Percentiles rank a stretch among this genome's conserved stretches.
These are phyloP conservation scores for Ceratocystis colombiana DNA, from an alignment of 2,329 filamentous ascomycete genomes.

Conservation along the genomic window DNA sequence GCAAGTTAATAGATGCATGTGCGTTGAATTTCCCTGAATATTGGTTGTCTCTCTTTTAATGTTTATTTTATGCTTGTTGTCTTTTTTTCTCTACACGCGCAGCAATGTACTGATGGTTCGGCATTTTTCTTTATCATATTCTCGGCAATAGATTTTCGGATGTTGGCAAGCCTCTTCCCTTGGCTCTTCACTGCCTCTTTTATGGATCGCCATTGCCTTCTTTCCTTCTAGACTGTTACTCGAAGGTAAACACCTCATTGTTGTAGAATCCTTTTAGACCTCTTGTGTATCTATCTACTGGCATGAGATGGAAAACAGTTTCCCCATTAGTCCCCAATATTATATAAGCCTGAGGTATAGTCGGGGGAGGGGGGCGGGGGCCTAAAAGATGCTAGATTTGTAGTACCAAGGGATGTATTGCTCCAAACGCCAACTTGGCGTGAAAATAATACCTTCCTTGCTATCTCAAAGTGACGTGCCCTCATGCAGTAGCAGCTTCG, in stretches of 20 bases:
- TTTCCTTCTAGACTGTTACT: not conserved
- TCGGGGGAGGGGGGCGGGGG: too few relatives aligned
- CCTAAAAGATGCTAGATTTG: too few relatives aligned
- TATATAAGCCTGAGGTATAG: too few relatives aligned
- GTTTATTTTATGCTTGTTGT: not conserved
- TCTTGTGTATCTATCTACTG: not conserved
- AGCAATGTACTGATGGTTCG: too few relatives aligned
- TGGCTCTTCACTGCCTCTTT: not conserved
- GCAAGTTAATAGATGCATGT: not conserved
- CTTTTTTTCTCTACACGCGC: too few relatives aligned
- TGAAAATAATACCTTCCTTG: too few relatives aligned
- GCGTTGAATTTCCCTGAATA: not conserved
- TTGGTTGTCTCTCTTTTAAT: not conserved
- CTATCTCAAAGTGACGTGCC: too few relatives aligned
- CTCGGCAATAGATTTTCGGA: too few relatives aligned
- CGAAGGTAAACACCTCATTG: not conserved
- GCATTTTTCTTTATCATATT: too few relatives aligned
- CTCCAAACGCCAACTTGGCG: too few relatives aligned
- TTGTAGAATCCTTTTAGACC: not conserved
- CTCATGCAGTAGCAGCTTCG: too few relatives aligned
- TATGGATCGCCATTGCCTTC: not conserved
- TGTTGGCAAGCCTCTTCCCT: not conserved
- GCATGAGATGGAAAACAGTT: not conserved
- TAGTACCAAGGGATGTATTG: too few relatives aligned
- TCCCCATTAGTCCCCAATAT: not conserved